A percentile compares a stretch with the other conserved stretches of the same genome.
Conservation (phyloP, 768 basidiomycete species). For the Phaffia australis region DNA sequence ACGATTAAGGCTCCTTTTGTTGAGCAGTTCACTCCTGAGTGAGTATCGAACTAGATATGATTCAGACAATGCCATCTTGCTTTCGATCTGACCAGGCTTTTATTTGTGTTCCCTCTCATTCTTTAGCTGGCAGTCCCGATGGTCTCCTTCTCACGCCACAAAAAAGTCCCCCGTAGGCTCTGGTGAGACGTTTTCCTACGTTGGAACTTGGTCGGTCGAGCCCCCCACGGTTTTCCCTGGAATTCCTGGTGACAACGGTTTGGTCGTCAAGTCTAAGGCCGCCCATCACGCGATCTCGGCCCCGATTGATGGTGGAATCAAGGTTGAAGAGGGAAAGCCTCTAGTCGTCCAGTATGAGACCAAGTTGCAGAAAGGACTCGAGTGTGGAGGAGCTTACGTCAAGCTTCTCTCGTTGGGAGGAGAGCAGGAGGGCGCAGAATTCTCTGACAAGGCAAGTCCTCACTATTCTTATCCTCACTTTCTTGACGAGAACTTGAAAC, state of each 20-base stretch:
- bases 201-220: slow-evolving; percentile 94
- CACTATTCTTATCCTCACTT: neutral
- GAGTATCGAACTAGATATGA: neutral
- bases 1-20: slow-evolving; percentile 76
- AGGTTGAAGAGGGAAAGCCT: slow-evolving; percentile 64
- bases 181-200: slow-evolving; percentile 54
- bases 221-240: slow-evolving; percentile 60
- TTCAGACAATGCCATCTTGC: neutral
- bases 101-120: neutral
- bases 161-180: slow-evolving; percentile 87
- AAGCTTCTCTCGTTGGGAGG: slow-evolving; percentile 60
- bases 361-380: slow-evolving; percentile 97
- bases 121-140: slow-evolving; percentile 61
- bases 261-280: slow-evolving; percentile 80
- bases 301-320: slow-evolving; percentile 63
- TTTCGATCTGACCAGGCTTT: neutral
- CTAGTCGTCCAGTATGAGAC: slow-evolving; percentile 97
- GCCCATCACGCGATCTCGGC: slow-evolving; percentile 98
- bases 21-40: slow-evolving; percentile 80
- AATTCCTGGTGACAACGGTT: slow-evolving; percentile 74
- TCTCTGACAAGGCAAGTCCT: slow-evolving; percentile 37
- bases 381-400: slow-evolving; percentile 97
- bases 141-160: slow-evolving; percentile 93
- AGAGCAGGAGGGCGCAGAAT: slow-evolving; percentile 37
- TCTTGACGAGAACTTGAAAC: neutral